These are phyloP conservation scores for Astrothelium subdiscretum DNA, from an alignment of 495 filamentous ascomycete genomes.

Conservation along the genomic window DNA sequence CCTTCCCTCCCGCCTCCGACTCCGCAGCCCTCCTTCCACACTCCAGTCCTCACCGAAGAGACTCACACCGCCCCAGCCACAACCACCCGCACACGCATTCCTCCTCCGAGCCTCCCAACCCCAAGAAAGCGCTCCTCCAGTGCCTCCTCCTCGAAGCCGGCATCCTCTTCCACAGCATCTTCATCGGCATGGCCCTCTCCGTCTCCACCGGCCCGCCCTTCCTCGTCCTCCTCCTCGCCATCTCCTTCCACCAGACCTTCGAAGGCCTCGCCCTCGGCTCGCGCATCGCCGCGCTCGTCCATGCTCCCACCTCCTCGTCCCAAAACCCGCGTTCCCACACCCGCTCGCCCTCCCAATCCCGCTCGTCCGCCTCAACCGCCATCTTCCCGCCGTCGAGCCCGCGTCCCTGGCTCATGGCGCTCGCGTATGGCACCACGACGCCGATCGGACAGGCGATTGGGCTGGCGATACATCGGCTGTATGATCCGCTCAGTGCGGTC, in stretches of 20 bases:
- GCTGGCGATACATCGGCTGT: conserved; percentile 66
- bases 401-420: conserved; percentile 86
- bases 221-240: conserved; percentile 54
- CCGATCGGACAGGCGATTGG: conserved; percentile 87
- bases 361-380: neutral
- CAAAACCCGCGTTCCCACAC: neutral
- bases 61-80: neutral
- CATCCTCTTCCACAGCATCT: conserved; percentile 47
- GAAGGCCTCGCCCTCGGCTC: conserved; percentile 57
- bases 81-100: conserved; percentile 3
- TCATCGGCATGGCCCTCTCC: conserved; percentile 57
- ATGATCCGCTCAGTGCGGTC: conserved; percentile 69
- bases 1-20: conserved; percentile 6
- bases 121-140: conserved; percentile 29
- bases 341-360: conserved; percentile 29
- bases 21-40: neutral
- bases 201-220: conserved; percentile 53
- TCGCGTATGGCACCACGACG: conserved; percentile 85
- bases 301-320: neutral
- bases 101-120: conserved; percentile 3
- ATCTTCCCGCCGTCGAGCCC: conserved; percentile 7
- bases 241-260: conserved; percentile 60
- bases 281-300: conserved; percentile 36
- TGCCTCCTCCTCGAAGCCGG: conserved; percentile 34
- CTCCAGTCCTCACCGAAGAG: neutral